phyloP scores from a whole-genome alignment of 2,329 filamentous ascomycete genomes.

The Fusarium longipes region DNA sequence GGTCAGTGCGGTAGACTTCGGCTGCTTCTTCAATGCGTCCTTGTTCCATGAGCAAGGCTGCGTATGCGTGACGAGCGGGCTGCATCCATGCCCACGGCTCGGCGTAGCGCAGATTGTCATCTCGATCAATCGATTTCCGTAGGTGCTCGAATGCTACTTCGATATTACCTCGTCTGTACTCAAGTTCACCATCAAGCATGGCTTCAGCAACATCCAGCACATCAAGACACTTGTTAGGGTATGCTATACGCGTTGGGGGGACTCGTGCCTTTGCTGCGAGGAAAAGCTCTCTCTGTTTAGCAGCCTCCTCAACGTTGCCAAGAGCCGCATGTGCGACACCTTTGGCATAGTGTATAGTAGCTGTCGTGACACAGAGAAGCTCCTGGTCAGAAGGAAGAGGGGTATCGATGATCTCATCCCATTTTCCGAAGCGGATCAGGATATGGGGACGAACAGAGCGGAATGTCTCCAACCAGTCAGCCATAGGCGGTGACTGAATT shows the following conservation, averaged over 20 bases:
- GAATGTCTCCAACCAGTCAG: conserved; percentile 79
- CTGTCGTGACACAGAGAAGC: conserved; percentile 74
- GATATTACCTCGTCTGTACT: conserved; percentile 71
- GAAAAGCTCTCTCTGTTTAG: conserved; percentile 62
- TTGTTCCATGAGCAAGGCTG: conserved; percentile 74
- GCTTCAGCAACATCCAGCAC: conserved; percentile 69
- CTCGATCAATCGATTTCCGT: conserved; percentile 63
- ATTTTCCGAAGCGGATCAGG: conserved; percentile 76
- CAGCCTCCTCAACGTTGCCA: conserved; percentile 63
- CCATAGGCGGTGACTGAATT: conserved; percentile 72
- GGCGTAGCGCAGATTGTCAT: conserved; percentile 72
- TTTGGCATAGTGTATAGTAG: conserved; percentile 75
- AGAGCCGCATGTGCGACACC: conserved; percentile 72
- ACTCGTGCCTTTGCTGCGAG: conserved; percentile 61
- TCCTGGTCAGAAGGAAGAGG: conserved; percentile 64
- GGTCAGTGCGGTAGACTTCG: conserved; percentile 67
- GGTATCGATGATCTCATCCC: conserved; percentile 71
- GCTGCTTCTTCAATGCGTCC: conserved; percentile 65
- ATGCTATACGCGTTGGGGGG: conserved; percentile 67
- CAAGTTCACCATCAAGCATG: conserved; percentile 79
- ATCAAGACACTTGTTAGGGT: conserved; percentile 73
- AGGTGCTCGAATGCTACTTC: conserved; percentile 68
- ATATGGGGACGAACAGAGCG: conserved; percentile 73
- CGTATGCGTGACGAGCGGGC: conserved; percentile 74
- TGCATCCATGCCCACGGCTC: conserved; percentile 85